Percentiles rank a stretch among this genome's conserved stretches.
phyloP scores from a whole-genome alignment of 2,329 filamentous ascomycete species.

The Venturiaceae sp. region DNA sequence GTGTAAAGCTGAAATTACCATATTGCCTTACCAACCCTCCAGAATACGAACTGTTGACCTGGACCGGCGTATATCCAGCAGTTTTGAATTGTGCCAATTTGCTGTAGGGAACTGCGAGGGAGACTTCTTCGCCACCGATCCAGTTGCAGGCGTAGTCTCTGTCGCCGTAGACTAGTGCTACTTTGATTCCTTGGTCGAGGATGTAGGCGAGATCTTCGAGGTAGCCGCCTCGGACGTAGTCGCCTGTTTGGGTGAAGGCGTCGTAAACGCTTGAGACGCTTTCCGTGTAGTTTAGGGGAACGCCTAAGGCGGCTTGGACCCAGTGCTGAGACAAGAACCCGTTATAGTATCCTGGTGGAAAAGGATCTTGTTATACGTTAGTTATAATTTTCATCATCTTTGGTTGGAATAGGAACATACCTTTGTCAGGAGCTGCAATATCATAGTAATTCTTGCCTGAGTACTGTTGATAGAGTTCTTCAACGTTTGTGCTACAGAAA shows the following conservation, averaged over 20 bases:
- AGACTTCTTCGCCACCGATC: constrained; percentile 45
- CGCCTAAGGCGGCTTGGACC: constrained; percentile 49
- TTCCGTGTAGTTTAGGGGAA: constrained; percentile 48
- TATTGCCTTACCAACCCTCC: constrained; percentile 21
- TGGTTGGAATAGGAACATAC: constrained; percentile 16
- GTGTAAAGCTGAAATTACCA: constrained; percentile 18
- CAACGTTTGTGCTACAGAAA: constrained; percentile 35
- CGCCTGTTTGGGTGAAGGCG: constrained; percentile 38
- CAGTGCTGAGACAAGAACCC: constrained; percentile 48
- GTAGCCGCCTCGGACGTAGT: constrained; percentile 37
- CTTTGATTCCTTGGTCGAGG: constrained; percentile 46
- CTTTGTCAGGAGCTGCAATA: constrained; percentile 39
- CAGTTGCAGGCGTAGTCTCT: constrained; percentile 48
- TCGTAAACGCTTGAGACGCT: constrained; percentile 28
- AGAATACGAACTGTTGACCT: constrained; percentile 14
- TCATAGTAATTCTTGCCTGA: constrained; percentile 47
- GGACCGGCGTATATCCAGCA: constrained; percentile 35
- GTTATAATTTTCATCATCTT: not conserved
- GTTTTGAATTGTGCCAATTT: constrained; percentile 32
- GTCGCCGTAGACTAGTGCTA: constrained; percentile 47
- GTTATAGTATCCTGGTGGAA: constrained; percentile 35
- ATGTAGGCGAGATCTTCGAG: constrained; percentile 42
- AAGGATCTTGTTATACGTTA: not conserved
- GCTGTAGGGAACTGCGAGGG: constrained; percentile 38
- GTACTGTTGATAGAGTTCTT: constrained; percentile 32